Percentiles rank a stretch among this genome's conserved stretches.
phyloP scores from a whole-genome alignment of 441 rosid genomes.

The Populus tomentosa region DNA sequence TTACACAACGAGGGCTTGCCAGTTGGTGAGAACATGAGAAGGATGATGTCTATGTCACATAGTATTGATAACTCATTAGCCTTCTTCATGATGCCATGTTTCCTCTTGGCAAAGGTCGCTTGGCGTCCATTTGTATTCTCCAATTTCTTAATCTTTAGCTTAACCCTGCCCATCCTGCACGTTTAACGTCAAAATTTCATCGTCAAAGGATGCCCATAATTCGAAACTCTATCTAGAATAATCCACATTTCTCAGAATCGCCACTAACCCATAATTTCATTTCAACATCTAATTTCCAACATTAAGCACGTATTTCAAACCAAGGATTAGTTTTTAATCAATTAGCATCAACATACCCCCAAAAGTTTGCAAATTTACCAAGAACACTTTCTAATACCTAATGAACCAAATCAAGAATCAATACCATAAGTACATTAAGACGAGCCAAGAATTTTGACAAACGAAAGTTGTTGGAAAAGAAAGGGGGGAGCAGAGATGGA shows the following conservation, averaged over 20 bases:
- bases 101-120: constrained; percentile 72
- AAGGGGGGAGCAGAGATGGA: not conserved
- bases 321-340: not conserved
- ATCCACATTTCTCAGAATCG: not conserved
- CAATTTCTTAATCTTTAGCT: constrained; percentile 72
- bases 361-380: not conserved
- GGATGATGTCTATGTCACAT: constrained; percentile 70
- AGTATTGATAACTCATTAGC: constrained; percentile 74
- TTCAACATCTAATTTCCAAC: not conserved
- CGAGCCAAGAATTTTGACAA: not conserved
- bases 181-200: constrained; percentile 8
- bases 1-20: constrained; percentile 65
- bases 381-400: not conserved
- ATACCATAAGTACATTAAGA: not conserved
- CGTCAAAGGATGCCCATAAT: constrained; percentile 2
- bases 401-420: not conserved
- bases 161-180: constrained; percentile 89
- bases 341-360: constrained; percentile 9
- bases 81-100: constrained; percentile 70
- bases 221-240: constrained; percentile 4
- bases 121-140: constrained; percentile 68
- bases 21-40: constrained; percentile 79
- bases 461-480: not conserved
- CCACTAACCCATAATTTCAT: not conserved
- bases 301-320: not conserved